Evolutionary conservation across 495 filamentous ascomycete genomes (phyloP), one percentile per base, ranked within the genome.

Genomic region (Penicillium verhagenii): DNA sequence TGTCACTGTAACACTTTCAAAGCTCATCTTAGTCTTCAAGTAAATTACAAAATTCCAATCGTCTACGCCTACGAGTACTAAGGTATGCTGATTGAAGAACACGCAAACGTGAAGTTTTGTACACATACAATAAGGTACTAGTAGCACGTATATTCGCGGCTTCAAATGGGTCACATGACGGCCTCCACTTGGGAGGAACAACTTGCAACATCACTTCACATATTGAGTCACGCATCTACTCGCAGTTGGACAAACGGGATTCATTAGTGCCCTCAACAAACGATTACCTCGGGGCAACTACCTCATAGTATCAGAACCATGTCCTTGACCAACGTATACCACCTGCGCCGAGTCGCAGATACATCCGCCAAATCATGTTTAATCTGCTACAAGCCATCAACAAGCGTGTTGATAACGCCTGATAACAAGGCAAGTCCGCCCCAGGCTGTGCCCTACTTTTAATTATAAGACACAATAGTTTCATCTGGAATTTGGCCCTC

Each of bases 321-420:
- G 77, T 68, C 87, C 20, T 81, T 96, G 35, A 81, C 82, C 20
- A 98, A 98, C 64, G 71, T 87, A 23, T 98, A 91, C 73, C 85
- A 92, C 56, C 86, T 92, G 53, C 90, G 95, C 43, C 89, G 82
- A 54, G 94, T 98, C 44, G 92, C 94, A 20, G 91, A 96, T 45
- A 84, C 86, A 37, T 81, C 82, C 9, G 80, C 86, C 4, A 96
- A 90, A 69, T 77, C 90, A 40, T 98, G 94, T 70, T 83, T 87
- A 64, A 84, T 98, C 56, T 98, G 94, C 77, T 92, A 86, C 78
- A 96, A 94, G 69, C 87, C 89, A 4, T 91, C 87, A 43, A 83
- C 86, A 7, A 91, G 84, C 63, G 94, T 97, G 21, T 76, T 98
- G 53, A 87, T 96, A 56, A 96, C 91, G 2, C 80, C 90, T 0